Percentiles rank a stretch among this genome's conserved stretches.
phyloP scores from a whole-genome alignment of 768 basidiomycete species.

The Termitomyces sp. region DNA sequence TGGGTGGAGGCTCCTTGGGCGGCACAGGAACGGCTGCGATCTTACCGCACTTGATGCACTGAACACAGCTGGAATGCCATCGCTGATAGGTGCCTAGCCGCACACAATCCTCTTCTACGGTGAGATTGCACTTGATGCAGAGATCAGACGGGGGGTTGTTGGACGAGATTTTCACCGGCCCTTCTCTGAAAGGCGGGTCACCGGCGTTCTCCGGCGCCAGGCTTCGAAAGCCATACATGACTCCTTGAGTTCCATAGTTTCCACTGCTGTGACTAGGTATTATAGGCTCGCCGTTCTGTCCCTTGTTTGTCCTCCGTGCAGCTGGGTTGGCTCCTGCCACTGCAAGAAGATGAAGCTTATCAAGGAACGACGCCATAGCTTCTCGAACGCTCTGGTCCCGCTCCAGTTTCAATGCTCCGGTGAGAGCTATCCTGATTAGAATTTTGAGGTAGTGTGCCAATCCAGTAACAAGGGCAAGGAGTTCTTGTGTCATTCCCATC shows the following conservation, averaged over 20 bases:
- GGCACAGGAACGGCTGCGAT: conserved; percentile 55
- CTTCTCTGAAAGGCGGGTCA: conserved; percentile 70
- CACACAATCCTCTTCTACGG: conserved; percentile 97
- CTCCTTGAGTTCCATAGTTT: conserved; percentile 78
- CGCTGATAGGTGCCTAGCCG: conserved; percentile 93
- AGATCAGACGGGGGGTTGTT: conserved; percentile 82
- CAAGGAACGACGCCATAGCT: conserved; percentile 87
- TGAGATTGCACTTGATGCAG: conserved; percentile 82
- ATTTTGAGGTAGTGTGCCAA: conserved; percentile 99
- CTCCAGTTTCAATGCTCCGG: conserved; percentile 93
- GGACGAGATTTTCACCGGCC: conserved; percentile 48
- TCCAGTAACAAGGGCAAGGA: conserved; percentile 96
- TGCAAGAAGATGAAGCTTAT: conserved; percentile 88
- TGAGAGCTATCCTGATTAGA: conserved; percentile 95
- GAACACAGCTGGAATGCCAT: conserved; percentile 95
- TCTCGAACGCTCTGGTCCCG: conserved; percentile 79
- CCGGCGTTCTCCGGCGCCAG: conserved; percentile 89
- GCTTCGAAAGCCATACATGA: conserved; percentile 91
- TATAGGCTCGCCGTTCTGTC: conserved; percentile 61
- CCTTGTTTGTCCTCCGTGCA: conserved; percentile 70
- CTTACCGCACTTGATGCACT: conserved; percentile 77
- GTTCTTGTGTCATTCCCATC: conserved; percentile 96
- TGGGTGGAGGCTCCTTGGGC: conserved; percentile 50
- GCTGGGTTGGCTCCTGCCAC: conserved; percentile 79
- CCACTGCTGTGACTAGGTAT: conserved; percentile 34